Conservation (phyloP, 2,329 filamentous ascomycete species). For the Dactylellina haptotyla region DNA sequence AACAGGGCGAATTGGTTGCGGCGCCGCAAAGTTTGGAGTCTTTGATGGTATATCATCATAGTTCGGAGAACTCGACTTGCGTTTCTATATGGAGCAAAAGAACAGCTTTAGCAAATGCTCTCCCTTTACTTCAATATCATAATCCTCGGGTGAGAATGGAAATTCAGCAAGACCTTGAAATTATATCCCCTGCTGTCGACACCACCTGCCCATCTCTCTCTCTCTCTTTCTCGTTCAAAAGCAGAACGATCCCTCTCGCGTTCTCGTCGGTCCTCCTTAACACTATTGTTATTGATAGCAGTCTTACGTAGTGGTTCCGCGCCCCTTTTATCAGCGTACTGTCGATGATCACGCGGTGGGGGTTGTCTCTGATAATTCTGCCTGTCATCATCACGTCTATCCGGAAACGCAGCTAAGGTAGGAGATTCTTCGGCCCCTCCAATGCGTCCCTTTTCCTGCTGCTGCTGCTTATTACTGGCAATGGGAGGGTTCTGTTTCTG, state of each 20-base stretch:
- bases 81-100: constrained; percentile 31
- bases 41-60: constrained; percentile 37
- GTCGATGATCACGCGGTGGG: constrained; percentile 46
- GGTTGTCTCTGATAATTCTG: constrained; percentile 28
- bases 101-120: constrained; percentile 28
- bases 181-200: constrained; percentile 13
- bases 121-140: neutral
- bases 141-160: neutral
- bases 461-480: constrained; percentile 11
- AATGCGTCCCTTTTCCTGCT: constrained; percentile 31
- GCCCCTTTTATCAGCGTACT: constrained; percentile 40
- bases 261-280: constrained; percentile 37
- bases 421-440: constrained; percentile 2
- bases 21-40: constrained; percentile 14
- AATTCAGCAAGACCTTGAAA: constrained; percentile 43
- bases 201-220: constrained; percentile 17
- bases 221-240: constrained; percentile 7
- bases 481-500: constrained; percentile 14
- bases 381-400: constrained; percentile 51
- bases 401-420: constrained; percentile 1
- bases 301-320: constrained; percentile 40
- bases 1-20: constrained; percentile 22
- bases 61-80: constrained; percentile 38
- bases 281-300: constrained; percentile 36
- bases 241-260: neutral